A percentile compares a stretch with the other conserved stretches of the same genome.
Evolutionary conservation across 2,329 filamentous ascomycete species (phyloP).

Genomic region (Sporothrix brunneoviolacea): DNA sequence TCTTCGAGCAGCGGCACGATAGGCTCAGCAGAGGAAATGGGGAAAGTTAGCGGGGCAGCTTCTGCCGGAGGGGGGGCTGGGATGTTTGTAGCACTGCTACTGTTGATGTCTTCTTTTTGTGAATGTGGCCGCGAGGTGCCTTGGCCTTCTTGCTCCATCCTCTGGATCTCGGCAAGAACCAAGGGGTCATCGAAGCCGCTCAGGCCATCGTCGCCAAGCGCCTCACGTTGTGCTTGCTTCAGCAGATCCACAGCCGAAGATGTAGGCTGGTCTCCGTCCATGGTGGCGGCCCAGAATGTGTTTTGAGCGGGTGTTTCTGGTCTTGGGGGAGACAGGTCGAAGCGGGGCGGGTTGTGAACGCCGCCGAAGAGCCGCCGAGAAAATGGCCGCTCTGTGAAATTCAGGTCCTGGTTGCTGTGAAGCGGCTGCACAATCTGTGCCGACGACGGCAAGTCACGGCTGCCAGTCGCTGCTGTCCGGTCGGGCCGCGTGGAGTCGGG

Average conservation of each 20-base stretch:
- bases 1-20: no score
- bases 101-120: background rate
- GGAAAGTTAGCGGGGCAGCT: no score
- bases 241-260: background rate
- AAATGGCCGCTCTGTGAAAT: background rate
- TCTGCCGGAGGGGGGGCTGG: no score
- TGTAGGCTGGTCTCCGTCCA: background rate
- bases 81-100: no score
- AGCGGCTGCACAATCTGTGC: background rate
- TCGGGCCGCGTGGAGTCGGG: conserved; percentile 12
- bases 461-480: background rate
- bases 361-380: background rate
- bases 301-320: background rate
- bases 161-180: background rate
- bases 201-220: background rate
- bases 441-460: background rate
- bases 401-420: background rate
- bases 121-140: background rate
- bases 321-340: no score
- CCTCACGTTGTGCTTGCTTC: background rate
- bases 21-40: no score
- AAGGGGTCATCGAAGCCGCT: background rate
- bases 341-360: background rate
- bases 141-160: background rate
- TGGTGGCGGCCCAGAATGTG: background rate